Percentiles rank a stretch among this genome's conserved stretches.
These are phyloP conservation scores for Turnera subulata DNA, from an alignment of 345 rosid genomes.

Conservation along the genomic window DNA sequence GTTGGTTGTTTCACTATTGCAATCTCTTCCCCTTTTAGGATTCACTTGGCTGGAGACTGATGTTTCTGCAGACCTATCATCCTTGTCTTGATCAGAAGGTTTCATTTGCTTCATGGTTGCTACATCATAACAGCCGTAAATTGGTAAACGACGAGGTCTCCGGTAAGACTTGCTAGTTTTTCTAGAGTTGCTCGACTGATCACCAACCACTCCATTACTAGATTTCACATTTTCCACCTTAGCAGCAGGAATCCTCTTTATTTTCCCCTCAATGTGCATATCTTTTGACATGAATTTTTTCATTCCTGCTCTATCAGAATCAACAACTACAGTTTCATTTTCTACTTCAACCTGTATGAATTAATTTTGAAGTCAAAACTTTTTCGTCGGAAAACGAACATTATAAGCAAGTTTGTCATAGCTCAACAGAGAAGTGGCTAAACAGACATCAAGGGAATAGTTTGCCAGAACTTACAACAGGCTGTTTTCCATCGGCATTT, in stretches of 20 bases:
- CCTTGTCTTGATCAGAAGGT: slow-evolving; percentile 21
- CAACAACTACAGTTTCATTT: slow-evolving; percentile 3
- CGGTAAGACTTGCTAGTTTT: slow-evolving; percentile 21
- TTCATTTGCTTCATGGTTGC: slow-evolving; percentile 17
- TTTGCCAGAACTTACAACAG: slow-evolving; percentile 35
- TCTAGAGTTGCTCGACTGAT: slow-evolving; percentile 15
- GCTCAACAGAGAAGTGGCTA: no score
- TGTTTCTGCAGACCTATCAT: slow-evolving; percentile 23
- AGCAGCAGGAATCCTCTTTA: slow-evolving; percentile 23
- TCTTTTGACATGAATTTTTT: slow-evolving; percentile 27
- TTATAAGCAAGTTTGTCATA: no score
- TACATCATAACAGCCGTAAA: slow-evolving; percentile 30
- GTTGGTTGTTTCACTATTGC: slow-evolving; percentile 5
- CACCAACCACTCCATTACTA: slow-evolving; percentile 24
- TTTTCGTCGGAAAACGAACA: no score
- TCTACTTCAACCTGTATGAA: slow-evolving; percentile 29
- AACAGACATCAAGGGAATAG: not conserved
- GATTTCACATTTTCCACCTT: slow-evolving; percentile 28
- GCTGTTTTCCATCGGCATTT: slow-evolving; percentile 30
- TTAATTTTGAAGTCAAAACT: no score
- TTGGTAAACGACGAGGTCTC: slow-evolving; percentile 17
- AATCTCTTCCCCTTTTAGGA: slow-evolving; percentile 20
- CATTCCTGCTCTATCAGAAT: slow-evolving; percentile 15
- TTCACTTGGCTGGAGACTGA: slow-evolving; percentile 13
- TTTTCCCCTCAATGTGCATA: slow-evolving; percentile 26